Evolutionary conservation across 2,329 filamentous ascomycete species (phyloP).

Genomic region (Diaporthe amygdali): DNA sequence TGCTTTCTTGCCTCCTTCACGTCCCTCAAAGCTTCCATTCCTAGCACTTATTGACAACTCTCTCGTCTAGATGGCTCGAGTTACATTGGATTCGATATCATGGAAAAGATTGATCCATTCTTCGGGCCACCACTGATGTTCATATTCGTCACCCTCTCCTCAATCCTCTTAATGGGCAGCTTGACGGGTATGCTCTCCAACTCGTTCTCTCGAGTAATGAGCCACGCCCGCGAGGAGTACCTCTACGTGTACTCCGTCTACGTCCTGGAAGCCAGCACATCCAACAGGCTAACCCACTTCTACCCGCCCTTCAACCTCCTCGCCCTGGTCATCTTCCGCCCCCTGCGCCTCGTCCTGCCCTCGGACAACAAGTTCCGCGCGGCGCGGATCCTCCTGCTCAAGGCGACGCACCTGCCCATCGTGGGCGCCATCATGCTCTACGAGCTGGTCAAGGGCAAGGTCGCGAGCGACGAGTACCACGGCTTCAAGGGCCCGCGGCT

Average conservation of each 20-base stretch:
- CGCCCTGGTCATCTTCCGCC: slow-evolving; percentile 73
- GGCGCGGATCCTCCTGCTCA: slow-evolving; percentile 65
- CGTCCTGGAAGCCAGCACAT: slow-evolving; percentile 70
- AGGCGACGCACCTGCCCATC: slow-evolving; percentile 69
- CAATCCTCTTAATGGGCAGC: slow-evolving; percentile 79
- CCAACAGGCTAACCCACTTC: slow-evolving; percentile 72
- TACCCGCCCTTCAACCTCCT: slow-evolving; percentile 78
- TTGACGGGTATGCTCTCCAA: slow-evolving; percentile 79
- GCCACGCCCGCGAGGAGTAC: slow-evolving; percentile 75
- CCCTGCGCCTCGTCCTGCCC: slow-evolving; percentile 71
- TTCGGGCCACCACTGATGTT: slow-evolving; percentile 69
- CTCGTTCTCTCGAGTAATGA: slow-evolving; percentile 70
- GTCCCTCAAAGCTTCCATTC: too few relatives aligned
- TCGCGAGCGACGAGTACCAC: slow-evolving; percentile 48
- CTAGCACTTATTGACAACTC: not conserved
- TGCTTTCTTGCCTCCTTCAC: too few relatives aligned
- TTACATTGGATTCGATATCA: slow-evolving; percentile 75
- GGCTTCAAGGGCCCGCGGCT: slow-evolving; percentile 53
- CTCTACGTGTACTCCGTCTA: slow-evolving; percentile 76
- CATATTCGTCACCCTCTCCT: slow-evolving; percentile 78
- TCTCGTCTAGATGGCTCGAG: slow-evolving; percentile 64
- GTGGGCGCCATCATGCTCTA: slow-evolving; percentile 73
- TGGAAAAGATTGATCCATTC: slow-evolving; percentile 63
- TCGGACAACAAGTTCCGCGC: slow-evolving; percentile 67
- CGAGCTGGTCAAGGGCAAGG: slow-evolving; percentile 55